phyloP scores from a whole-genome alignment of 495 filamentous ascomycete species.

The Patellaria atrata region DNA sequence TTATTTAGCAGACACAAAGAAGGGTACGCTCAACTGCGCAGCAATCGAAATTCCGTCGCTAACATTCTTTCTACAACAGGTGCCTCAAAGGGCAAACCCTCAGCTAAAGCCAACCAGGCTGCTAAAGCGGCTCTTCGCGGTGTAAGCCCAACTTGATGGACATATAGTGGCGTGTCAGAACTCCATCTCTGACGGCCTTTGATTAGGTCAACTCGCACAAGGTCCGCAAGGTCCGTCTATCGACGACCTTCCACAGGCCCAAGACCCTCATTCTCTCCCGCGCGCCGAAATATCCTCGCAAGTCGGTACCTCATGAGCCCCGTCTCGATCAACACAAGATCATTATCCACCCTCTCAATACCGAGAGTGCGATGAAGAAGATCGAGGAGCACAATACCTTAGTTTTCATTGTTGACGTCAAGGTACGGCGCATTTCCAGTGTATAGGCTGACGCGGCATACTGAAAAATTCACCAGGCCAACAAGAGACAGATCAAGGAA shows the following conservation, averaged over 20 bases:
- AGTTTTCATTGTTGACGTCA: slow-evolving; percentile 95
- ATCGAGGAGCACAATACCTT: slow-evolving; percentile 99
- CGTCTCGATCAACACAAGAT: slow-evolving; percentile 68
- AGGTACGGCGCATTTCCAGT: slow-evolving; percentile 41
- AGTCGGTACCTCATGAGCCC: slow-evolving; percentile 76
- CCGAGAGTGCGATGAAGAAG: slow-evolving; percentile 99
- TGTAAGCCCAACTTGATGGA: slow-evolving; percentile 36
- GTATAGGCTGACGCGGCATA: background rate
- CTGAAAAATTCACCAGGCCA: slow-evolving; percentile 30
- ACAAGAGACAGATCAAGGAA: slow-evolving; percentile 99
- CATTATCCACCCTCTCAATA: slow-evolving; percentile 55
- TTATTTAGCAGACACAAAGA: background rate
- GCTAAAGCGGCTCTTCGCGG: slow-evolving; percentile 88
- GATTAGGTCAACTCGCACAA: slow-evolving; percentile 63
- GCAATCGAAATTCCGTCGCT: background rate
- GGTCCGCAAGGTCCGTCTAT: slow-evolving; percentile 72
- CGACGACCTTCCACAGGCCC: slow-evolving; percentile 92
- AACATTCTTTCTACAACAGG: slow-evolving; percentile 33
- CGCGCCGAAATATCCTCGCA: slow-evolving; percentile 90
- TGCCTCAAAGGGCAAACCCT: slow-evolving; percentile 51
- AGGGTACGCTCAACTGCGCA: background rate
- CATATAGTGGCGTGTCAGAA: slow-evolving; percentile 30
- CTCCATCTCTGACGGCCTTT: slow-evolving; percentile 31
- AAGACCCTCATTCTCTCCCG: slow-evolving; percentile 80
- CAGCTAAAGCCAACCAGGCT: slow-evolving; percentile 71